Evolutionary conservation across 495 filamentous ascomycete species (phyloP).

Genomic region (Tuber umbilicatum): DNA sequence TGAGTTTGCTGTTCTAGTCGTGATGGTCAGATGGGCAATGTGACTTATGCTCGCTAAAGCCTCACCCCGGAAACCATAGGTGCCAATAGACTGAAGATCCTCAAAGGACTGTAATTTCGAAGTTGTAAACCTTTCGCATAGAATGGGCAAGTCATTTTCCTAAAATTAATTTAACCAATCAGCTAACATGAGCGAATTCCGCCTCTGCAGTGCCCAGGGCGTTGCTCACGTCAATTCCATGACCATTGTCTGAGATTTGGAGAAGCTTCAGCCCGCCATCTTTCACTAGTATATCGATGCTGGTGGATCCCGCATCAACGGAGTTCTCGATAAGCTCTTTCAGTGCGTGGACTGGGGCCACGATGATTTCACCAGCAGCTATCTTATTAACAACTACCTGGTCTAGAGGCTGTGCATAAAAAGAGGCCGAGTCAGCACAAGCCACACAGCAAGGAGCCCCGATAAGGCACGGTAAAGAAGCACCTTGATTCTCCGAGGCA

Average conservation of each 20-base stretch:
- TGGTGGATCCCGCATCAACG: conserved; percentile 91
- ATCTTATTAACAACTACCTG: conserved; percentile 98
- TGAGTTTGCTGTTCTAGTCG: conserved; percentile 85
- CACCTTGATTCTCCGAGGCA: conserved; percentile 45
- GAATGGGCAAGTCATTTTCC: conserved; percentile 85
- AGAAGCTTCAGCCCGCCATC: conserved; percentile 95
- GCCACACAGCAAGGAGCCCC: conserved; percentile 9
- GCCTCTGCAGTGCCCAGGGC: not conserved
- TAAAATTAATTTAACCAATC: conserved; percentile 40
- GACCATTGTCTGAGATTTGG: conserved; percentile 97
- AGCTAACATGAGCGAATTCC: conserved; percentile 17
- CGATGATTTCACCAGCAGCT: conserved; percentile 97
- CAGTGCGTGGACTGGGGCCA: conserved; percentile 90
- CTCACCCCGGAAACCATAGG: conserved; percentile 96
- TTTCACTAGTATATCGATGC: conserved; percentile 84
- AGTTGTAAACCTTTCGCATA: conserved; percentile 95
- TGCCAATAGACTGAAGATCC: conserved; percentile 82
- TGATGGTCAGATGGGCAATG: conserved; percentile 91
- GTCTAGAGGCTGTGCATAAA: conserved; percentile 62
- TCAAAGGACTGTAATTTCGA: conserved; percentile 95
- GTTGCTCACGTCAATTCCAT: conserved; percentile 73
- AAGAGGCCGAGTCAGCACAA: conserved; percentile 19
- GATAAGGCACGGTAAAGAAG: conserved; percentile 11
- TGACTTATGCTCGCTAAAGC: conserved; percentile 97
- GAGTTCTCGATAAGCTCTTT: conserved; percentile 98